These are phyloP conservation scores for Nakazawaea peltata DNA, from an alignment of 805 yeast species.

Conservation along the genomic window DNA sequence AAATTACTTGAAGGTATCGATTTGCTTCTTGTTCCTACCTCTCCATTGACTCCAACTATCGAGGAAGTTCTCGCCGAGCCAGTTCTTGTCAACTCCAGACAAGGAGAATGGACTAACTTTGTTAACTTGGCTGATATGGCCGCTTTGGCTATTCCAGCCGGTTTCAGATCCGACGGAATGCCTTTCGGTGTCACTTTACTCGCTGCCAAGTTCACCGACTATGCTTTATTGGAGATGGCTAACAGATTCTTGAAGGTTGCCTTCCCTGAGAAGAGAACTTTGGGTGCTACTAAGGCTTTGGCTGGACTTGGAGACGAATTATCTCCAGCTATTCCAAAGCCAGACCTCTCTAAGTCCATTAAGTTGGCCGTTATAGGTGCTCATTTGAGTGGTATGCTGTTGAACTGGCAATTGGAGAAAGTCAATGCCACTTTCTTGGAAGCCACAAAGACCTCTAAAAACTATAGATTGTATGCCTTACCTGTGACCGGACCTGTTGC, in stretches of 20 bases:
- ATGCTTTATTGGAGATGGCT: slow-evolving; percentile 82
- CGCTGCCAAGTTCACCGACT: slow-evolving; percentile 78
- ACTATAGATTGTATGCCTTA: slow-evolving; percentile 74
- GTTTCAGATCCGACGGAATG: slow-evolving; percentile 77
- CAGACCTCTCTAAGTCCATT: slow-evolving; percentile 34
- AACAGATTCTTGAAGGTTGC: slow-evolving; percentile 47
- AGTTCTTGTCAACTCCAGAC: slow-evolving; percentile 72
- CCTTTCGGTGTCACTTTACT: slow-evolving; percentile 88
- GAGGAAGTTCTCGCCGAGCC: slow-evolving; percentile 72
- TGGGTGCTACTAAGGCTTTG: slow-evolving; percentile 42
- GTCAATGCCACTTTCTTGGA: slow-evolving; percentile 67
- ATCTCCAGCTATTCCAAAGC: slow-evolving; percentile 34
- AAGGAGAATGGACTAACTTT: slow-evolving; percentile 98
- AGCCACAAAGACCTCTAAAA: slow-evolving; percentile 59
- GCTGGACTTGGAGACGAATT: slow-evolving; percentile 34
- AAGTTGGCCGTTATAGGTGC: slow-evolving; percentile 95
- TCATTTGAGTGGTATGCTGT: slow-evolving; percentile 78
- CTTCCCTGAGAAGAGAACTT: slow-evolving; percentile 37
- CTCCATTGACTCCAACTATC: slow-evolving; percentile 86
- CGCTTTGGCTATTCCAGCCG: slow-evolving; percentile 87
- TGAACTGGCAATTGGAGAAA: slow-evolving; percentile 89
- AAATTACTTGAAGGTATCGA: slow-evolving; percentile 53
- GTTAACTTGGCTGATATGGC: slow-evolving; percentile 91
- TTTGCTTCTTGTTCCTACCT: slow-evolving; percentile 83
- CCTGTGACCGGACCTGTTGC: slow-evolving; percentile 75